Base-by-base conservation (phyloP, 2,329 filamentous ascomycete genomes). In the Fusarium brevicatenulatum region DNA sequence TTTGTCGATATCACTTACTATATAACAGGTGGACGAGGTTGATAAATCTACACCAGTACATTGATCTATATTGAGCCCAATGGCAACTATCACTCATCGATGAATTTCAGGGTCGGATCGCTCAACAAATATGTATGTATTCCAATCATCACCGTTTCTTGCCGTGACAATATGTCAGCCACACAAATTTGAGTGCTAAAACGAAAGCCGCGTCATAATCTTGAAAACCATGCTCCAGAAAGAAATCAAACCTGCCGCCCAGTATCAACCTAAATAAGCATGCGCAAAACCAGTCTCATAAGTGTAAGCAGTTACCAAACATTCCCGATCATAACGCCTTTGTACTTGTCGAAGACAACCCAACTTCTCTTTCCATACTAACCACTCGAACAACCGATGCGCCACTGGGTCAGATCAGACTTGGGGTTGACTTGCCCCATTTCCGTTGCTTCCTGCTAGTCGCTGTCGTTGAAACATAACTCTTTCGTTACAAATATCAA, bases 401-500 rank as follows among this genome's bases (percentile, higher is more conserved):
- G 63, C 64, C 73, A 63, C 46, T 60, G 69, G 49, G 30, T 65
- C 67, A 73, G 59, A 55, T 49, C 53, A 62, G 47, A 21, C 77
- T 68, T 71, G 76, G 47, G 75, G 70, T 52, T 78, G 72, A 39
- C 75, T 80, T 46, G 74, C 76, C 8, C 73, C 78, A 39, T 75
- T 70, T 44, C 76, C 73, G 50, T 72, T 78, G 32, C 74, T 80
- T 55, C 80, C 80, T 34, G 78, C 80, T 19, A 91, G 82, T 69
- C 87, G 84, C 76, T 90, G 87, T 56, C 89, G 83, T 78, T 90
- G 88, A 59, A 91, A 84, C 84, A 91, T 91, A 69, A 91, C 90
- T 55, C 90, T 83, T 78, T 91, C 86, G 75, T 92, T 92, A 78
- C 90, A 91, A 61, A 92, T 91, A 79, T 92, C 90, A 76, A 92